These are phyloP conservation scores for Noccaea bulbosa DNA, from an alignment of 345 rosid genomes.

Conservation along the genomic window DNA sequence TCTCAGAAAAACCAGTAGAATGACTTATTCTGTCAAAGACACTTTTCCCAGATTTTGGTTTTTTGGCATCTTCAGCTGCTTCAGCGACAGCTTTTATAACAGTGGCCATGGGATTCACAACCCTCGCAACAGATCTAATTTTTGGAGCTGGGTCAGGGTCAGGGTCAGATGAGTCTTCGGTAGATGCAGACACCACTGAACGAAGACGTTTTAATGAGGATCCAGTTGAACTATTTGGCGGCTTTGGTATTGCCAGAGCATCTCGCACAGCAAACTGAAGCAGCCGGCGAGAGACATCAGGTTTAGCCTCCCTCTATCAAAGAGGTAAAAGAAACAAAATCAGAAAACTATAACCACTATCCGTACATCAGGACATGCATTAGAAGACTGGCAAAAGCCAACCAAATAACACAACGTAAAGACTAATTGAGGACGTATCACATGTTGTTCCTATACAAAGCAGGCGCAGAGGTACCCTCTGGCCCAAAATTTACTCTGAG, in stretches of 20 bases:
- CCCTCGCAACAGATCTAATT: slow-evolving; percentile 70
- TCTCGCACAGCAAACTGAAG: slow-evolving; percentile 97
- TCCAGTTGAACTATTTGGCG: slow-evolving; percentile 53
- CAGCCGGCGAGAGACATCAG: slow-evolving; percentile 80
- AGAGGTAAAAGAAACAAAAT: slow-evolving; percentile 34
- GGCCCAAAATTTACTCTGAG: slow-evolving; percentile 5
- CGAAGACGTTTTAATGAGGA: slow-evolving; percentile 81
- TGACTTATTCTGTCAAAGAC: slow-evolving; percentile 94
- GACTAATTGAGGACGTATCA: slow-evolving; percentile 10
- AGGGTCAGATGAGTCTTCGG: slow-evolving; percentile 49
- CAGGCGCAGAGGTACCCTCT: slow-evolving; percentile 13
- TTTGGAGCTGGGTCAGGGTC: slow-evolving; percentile 57
- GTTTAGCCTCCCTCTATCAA: slow-evolving; percentile 66
- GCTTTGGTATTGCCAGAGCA: slow-evolving; percentile 76
- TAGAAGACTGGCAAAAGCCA: slow-evolving; percentile 22
- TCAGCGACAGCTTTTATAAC: slow-evolving; percentile 87
- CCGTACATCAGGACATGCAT: not conserved
- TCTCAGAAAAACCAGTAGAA: slow-evolving; percentile 46
- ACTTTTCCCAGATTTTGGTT: slow-evolving; percentile 63
- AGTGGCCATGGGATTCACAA: slow-evolving; percentile 72
- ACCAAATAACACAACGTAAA: not conserved
- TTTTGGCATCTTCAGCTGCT: slow-evolving; percentile 84
- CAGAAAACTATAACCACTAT: slow-evolving; percentile 34
- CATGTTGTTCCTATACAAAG: slow-evolving; percentile 10
- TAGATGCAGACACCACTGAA: slow-evolving; percentile 74